Evolutionary conservation across 225 moss, liverwort and hornwort species (phyloP).

Genomic region (Pseudoscleropodium purum): DNA sequence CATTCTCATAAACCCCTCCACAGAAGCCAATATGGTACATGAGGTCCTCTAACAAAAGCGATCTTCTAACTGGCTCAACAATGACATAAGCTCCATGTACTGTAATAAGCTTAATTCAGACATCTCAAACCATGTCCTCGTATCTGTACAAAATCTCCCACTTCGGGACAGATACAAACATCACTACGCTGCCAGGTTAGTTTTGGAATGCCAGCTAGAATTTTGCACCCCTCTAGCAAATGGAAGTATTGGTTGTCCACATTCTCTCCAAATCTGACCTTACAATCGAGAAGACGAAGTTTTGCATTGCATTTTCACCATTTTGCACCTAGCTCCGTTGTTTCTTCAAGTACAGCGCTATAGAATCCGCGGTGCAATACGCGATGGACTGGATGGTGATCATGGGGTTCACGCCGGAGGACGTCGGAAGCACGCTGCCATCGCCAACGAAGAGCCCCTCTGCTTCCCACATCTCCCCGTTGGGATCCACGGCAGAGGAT

Average conservation of each 20-base stretch:
- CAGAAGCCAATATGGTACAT: background rate
- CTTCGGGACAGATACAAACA: background rate
- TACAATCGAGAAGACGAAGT: background rate
- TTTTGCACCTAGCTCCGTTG: background rate
- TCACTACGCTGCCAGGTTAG: background rate
- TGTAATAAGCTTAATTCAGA: background rate
- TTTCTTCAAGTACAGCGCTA: background rate
- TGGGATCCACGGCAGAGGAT: constrained; percentile 46
- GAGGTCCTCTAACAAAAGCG: background rate
- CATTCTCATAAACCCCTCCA: background rate
- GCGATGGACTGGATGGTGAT: constrained; percentile 76
- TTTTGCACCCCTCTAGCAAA: background rate
- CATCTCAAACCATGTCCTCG: background rate
- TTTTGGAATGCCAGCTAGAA: background rate
- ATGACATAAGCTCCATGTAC: background rate
- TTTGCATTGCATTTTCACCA: too few relatives aligned
- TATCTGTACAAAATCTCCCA: background rate
- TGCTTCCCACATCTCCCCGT: constrained; percentile 69
- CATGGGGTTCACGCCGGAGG: constrained; percentile 85
- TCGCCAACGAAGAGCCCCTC: constrained; percentile 65
- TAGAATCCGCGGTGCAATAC: constrained; percentile 51
- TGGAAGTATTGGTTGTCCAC: background rate
- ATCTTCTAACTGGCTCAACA: background rate
- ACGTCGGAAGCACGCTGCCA: constrained; percentile 72
- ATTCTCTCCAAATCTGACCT: background rate